A percentile compares a stretch with the other conserved stretches of the same genome.
Evolutionary conservation across 768 basidiomycete genomes (phyloP).

Genomic region (Xanthoconium purpureum): DNA sequence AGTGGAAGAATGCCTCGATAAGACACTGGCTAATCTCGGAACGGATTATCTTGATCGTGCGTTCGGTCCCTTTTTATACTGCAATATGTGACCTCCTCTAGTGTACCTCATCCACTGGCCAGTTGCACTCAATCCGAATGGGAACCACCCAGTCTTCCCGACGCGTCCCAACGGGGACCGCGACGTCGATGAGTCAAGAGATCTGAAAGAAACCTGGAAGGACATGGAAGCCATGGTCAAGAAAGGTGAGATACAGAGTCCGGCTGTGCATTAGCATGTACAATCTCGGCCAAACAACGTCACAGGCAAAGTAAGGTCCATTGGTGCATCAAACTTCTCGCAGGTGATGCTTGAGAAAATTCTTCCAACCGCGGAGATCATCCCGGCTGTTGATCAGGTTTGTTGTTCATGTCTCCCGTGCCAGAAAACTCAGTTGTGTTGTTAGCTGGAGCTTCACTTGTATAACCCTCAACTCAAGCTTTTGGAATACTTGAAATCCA

Average conservation of each 20-base stretch:
- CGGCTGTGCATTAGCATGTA: constrained; percentile 1
- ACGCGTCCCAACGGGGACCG: constrained; percentile 59
- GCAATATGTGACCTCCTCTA: neutral
- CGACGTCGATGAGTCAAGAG: constrained; percentile 66
- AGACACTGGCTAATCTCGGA: constrained; percentile 75
- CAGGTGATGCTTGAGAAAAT: constrained; percentile 66
- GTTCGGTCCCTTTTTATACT: constrained; percentile 18
- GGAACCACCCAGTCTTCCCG: constrained; percentile 59
- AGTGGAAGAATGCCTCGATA: constrained; percentile 71
- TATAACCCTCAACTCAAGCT: constrained; percentile 76
- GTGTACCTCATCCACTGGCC: constrained; percentile 83
- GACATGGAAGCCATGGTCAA: constrained; percentile 74
- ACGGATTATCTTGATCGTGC: constrained; percentile 80
- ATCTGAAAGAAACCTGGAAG: constrained; percentile 73
- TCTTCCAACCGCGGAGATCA: constrained; percentile 59
- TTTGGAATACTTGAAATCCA: constrained; percentile 55
- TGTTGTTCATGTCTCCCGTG: constrained; percentile 12
- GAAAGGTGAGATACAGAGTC: constrained; percentile 42
- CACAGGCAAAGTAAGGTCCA: constrained; percentile 58
- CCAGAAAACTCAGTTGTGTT: neutral
- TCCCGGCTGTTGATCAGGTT: constrained; percentile 75
- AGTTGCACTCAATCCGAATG: constrained; percentile 65
- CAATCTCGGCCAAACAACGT: constrained; percentile 4
- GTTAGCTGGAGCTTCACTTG: constrained; percentile 67
- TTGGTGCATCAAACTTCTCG: constrained; percentile 79